Percentiles rank a stretch among this genome's conserved stretches.
phyloP scores from a whole-genome alignment of 2,329 filamentous ascomycete species.

The Calonectria leucothoes region DNA sequence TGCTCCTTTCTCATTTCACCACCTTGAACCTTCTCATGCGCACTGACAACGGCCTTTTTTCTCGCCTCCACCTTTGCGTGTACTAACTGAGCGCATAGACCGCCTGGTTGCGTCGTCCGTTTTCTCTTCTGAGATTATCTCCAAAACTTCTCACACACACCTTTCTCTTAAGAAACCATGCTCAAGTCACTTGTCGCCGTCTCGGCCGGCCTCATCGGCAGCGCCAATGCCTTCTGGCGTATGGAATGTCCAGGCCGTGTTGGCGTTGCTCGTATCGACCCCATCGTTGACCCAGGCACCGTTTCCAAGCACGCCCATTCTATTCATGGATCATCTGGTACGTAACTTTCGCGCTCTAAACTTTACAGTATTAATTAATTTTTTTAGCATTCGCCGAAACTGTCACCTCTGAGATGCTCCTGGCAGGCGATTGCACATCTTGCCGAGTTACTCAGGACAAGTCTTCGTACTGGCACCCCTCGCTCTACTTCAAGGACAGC shows the following conservation, averaged over 20 bases:
- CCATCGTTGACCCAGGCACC: slow-evolving; percentile 73
- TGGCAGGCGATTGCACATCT: slow-evolving; percentile 77
- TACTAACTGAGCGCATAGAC: slow-evolving; percentile 40
- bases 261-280: slow-evolving; percentile 80
- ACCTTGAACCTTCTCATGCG: not conserved
- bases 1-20: not conserved
- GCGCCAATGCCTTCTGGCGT: slow-evolving; percentile 83
- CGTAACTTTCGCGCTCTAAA: slow-evolving; percentile 53
- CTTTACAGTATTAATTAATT: slow-evolving; percentile 30
- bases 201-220: slow-evolving; percentile 48
- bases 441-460: slow-evolving; percentile 84
- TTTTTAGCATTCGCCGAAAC: slow-evolving; percentile 71
- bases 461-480: slow-evolving; percentile 89
- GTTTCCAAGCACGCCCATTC: slow-evolving; percentile 77
- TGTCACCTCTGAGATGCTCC: slow-evolving; percentile 68
- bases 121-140: slow-evolving; percentile 40
- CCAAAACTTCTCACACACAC: slow-evolving; percentile 14
- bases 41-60: not conserved
- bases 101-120: slow-evolving; percentile 49
- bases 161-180: slow-evolving; percentile 41
- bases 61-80: slow-evolving; percentile 24
- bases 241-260: slow-evolving; percentile 82
- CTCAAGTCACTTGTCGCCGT: slow-evolving; percentile 48
- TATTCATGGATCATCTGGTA: slow-evolving; percentile 82
- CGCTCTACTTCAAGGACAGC: slow-evolving; percentile 79